Evolutionary conservation across 345 rosid genomes (phyloP), one percentile per base, ranked within the genome.

Genomic region (Rubroshorea leprosula): DNA sequence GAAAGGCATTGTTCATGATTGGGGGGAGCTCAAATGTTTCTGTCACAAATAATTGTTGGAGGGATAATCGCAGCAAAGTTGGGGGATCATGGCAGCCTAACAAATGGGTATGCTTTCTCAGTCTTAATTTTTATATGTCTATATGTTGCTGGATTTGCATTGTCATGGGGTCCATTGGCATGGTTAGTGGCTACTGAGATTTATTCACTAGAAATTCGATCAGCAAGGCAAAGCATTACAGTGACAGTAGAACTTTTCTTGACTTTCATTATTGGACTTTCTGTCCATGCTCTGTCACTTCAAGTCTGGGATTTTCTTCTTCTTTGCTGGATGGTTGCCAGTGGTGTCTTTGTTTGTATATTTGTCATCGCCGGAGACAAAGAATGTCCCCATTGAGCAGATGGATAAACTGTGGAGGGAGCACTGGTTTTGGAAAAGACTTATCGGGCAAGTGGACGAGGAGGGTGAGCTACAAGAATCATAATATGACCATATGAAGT

Each of bases 181-280:
- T 86, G 88, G 86, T 63, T 82, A 5, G 83, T 86, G 29, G 83
- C 90, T 0, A 81, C 84, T 12, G 95, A 83, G 75, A 83, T 86
- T 4, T 83, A 69, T 19, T 71, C 81, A 0, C 17, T 83, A 18
- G 88, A 83, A 60, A 77, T 83, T 47, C 63, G 86, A 29, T 83
- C 80, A 1, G 72, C 84, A 1, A 84, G 83, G 23, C 86, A 81
- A 54, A 83, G 81, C 54, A 67, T 81, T 35, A 82, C 78, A 0
- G 86, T 87, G 25, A 81, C 80, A 0, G 72, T 82, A 54, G 66
- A 65, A 23, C 67, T 83, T 75, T 1, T 78, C 9, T 80, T 78
- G 49, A 78, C 79, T 24, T 86, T 82, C 58, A 0, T 76, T 5
- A 52, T 82, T 18, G 90, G 84, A 5, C 87, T 79, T 79, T 56